These are phyloP conservation scores for Diospyros lotus DNA, from an alignment of 148 eudicot genomes.

Conservation along the genomic window DNA sequence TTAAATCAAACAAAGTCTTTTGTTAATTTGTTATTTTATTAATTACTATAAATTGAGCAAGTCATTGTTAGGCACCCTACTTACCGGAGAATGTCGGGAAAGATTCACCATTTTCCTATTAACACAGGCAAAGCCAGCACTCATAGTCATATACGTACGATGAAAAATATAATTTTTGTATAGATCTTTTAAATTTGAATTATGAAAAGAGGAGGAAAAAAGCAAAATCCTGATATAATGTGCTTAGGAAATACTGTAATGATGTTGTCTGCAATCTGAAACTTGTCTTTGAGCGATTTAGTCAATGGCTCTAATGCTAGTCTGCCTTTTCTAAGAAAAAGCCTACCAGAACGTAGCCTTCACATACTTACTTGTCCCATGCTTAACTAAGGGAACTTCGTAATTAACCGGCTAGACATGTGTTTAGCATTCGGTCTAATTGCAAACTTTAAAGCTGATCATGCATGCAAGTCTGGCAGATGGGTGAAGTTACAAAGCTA, in stretches of 20 bases:
- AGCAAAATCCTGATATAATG: too few species aligned
- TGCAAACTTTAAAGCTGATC: background rate
- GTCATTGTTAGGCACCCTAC: too few species aligned
- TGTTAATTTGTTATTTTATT: too few species aligned
- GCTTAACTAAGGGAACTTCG: background rate
- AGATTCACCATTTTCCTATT: too few species aligned
- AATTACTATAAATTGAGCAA: too few species aligned
- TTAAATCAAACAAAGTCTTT: too few species aligned
- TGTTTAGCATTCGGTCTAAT: background rate
- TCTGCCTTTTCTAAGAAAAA: conserved; percentile 1
- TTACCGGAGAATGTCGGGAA: too few species aligned
- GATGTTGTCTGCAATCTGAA: conserved; percentile 5
- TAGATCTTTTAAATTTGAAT: too few species aligned
- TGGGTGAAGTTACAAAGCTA: background rate
- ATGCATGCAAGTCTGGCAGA: background rate
- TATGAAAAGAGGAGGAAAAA: too few species aligned
- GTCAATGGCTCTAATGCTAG: conserved; percentile 7
- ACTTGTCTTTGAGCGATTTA: background rate
- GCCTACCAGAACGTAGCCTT: background rate
- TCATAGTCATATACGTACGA: too few species aligned
- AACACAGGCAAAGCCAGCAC: too few species aligned
- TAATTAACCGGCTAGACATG: background rate
- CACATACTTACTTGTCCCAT: background rate
- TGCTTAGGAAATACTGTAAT: background rate
- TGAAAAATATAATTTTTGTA: too few species aligned